Evolutionary conservation across 257 asterid species (phyloP).

Genomic region (Vinca minor): DNA sequence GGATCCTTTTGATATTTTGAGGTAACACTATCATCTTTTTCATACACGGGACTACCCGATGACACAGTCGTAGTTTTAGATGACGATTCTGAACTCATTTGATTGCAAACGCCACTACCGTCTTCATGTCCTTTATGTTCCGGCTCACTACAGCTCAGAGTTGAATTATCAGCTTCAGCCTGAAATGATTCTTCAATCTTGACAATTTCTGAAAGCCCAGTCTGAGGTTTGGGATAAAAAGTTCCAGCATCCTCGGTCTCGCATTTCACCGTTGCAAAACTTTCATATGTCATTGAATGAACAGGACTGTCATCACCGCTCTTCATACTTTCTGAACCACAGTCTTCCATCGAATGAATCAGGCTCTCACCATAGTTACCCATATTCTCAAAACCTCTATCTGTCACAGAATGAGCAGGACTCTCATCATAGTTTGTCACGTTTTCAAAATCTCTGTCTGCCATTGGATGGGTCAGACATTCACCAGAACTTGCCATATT

Average conservation of each 20-base stretch:
- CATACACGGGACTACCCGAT: conserved; percentile 17
- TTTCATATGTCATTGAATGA: conserved; percentile 14
- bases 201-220: conserved; percentile 19
- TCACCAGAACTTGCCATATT: conserved; percentile 18
- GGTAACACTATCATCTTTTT: conserved; percentile 17
- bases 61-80: conserved; percentile 11
- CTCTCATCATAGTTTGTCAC: conserved; percentile 26
- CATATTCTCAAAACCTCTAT: conserved; percentile 13
- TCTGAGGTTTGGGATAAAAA: conserved; percentile 20
- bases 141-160: conserved; percentile 3
- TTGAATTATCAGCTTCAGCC: conserved; percentile 16
- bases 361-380: conserved; percentile 21
- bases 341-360: conserved; percentile 17
- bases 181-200: conserved; percentile 17
- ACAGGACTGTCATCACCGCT: conserved; percentile 23
- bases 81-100: conserved; percentile 9
- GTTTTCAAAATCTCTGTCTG: conserved; percentile 19
- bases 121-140: conserved; percentile 21
- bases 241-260: conserved; percentile 10
- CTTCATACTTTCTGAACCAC: conserved; percentile 22
- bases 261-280: conserved; percentile 12
- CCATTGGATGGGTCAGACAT: conserved; percentile 17
- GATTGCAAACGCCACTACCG: conserved; percentile 18
- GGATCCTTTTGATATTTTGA: conserved; percentile 6
- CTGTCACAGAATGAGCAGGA: conserved; percentile 16